Evolutionary conservation across 805 yeast genomes (phyloP), one percentile per base, ranked within the genome.

Genomic region (Candida khao-thaluensis): DNA sequence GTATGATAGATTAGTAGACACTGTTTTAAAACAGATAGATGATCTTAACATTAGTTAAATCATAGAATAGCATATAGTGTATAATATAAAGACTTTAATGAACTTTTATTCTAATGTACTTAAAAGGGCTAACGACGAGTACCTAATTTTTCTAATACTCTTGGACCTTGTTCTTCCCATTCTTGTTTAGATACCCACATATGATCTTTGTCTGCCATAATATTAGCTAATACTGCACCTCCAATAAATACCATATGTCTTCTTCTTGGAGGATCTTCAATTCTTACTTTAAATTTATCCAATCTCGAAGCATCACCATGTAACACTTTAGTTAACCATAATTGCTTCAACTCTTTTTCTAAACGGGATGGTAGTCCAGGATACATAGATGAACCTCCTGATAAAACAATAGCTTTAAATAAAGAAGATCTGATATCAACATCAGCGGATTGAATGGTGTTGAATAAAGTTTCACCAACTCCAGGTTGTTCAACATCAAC

Each of bases 331-430:
- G 95, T 82, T 50, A 85, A 81, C 98, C 98, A 93, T 52, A 87
- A 79, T 64, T 93, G 99, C 67, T 93, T 93, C 64, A 93, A 75
- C 63, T 93, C 99, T 62, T 87, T 91, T 63, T 93, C 98, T 51
- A 93, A 71, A 56, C 99, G 77, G 9, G 96, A 85, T 14, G 99
- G 99, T 51, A 93, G 76, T 21, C 99, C 99, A 1, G 99, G 98
- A 59, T 93, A 93, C 99, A 93, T 93, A 37, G 95, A 85, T 1
- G 98, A 90, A 42, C 99, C 99, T 60, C 99, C 99, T 5, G 96
- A 86, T 31, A 93, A 75, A 20, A 93, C 98, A 60, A 93, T 85
- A 2, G 96, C 95, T 57, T 84, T 86, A 69, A 78, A 93, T 44
- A 93, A 73, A 1, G 96, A 77, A 5, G 95, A 74, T 66, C 97